Evolutionary conservation across 352 stramenopile species (phyloP).

Genomic region (Phytophthora pseudosyringae): DNA sequence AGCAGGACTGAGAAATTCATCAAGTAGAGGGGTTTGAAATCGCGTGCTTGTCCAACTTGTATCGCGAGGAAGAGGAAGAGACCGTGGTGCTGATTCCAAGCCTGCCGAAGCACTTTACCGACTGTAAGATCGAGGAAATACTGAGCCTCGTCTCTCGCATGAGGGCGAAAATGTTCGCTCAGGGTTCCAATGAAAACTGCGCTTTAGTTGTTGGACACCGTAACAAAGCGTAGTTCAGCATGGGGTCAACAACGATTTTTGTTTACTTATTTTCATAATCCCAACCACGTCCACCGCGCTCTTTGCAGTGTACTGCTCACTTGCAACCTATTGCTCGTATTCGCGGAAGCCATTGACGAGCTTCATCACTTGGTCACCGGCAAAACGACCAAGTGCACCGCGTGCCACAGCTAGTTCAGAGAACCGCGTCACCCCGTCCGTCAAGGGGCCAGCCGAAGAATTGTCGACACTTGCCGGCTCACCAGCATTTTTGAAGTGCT

Average conservation of each 20-base stretch:
- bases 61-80: slow-evolving; percentile 86
- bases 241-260: slow-evolving; percentile 22
- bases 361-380: slow-evolving; percentile 85
- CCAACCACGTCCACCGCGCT: not conserved
- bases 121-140: slow-evolving; percentile 89
- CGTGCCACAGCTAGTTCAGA: slow-evolving; percentile 74
- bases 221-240: slow-evolving; percentile 13
- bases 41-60: slow-evolving; percentile 84
- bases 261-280: slow-evolving; percentile 21
- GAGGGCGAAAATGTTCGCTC: slow-evolving; percentile 71
- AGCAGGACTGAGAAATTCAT: slow-evolving; percentile 72
- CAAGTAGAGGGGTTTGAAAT: slow-evolving; percentile 88
- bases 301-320: slow-evolving; percentile 1
- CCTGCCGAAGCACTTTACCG: slow-evolving; percentile 79
- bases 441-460: slow-evolving; percentile 29
- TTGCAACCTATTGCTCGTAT: slow-evolving; percentile 48
- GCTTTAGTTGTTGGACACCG: not conserved
- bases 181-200: not conserved
- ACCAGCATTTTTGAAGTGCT: slow-evolving; percentile 22
- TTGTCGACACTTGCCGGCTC: slow-evolving; percentile 11
- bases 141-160: slow-evolving; percentile 76
- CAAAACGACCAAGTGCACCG: slow-evolving; percentile 78
- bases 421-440: slow-evolving; percentile 66
- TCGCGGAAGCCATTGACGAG: slow-evolving; percentile 78
- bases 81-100: slow-evolving; percentile 82